A percentile compares a stretch with the other conserved stretches of the same genome.
Conservation (phyloP, 2,329 filamentous ascomycete genomes). For the Hypoxylon sp. region DNA sequence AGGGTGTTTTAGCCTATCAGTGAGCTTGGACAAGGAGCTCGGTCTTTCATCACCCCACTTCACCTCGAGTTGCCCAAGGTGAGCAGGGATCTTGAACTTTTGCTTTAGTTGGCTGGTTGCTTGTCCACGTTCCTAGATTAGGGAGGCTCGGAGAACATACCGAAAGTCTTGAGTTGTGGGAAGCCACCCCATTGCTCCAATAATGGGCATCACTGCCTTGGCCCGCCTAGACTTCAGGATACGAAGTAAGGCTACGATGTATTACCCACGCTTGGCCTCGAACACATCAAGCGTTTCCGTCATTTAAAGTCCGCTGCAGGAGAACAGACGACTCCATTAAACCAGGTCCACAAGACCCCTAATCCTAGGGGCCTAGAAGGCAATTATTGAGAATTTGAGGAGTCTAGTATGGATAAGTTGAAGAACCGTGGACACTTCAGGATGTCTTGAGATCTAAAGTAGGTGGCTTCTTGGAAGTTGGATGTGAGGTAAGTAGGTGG, state of each 20-base stretch:
- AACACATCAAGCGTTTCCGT: conserved; percentile 5
- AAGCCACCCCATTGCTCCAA: conserved; percentile 35
- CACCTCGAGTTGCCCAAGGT: conserved; percentile 18
- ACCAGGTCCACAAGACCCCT: conserved; percentile 7
- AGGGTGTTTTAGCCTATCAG: conserved; percentile 34
- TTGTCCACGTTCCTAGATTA: conserved; percentile 36
- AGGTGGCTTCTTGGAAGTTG: neutral
- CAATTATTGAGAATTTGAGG: neutral
- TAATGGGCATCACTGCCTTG: conserved; percentile 36
- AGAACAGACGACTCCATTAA: conserved; percentile 16
- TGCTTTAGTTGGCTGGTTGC: conserved; percentile 29
- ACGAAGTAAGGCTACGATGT: conserved; percentile 19
- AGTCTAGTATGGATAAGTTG: neutral
- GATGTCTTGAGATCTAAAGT: neutral
- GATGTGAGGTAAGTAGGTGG: neutral
- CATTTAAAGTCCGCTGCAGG: conserved; percentile 25
- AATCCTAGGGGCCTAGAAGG: neutral
- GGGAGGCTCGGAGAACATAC: conserved; percentile 20
- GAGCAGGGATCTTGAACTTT: conserved; percentile 15
- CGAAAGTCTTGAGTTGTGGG: conserved; percentile 24
- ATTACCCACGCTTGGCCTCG: conserved; percentile 15
- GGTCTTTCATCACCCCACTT: conserved; percentile 24
- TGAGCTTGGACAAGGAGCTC: neutral
- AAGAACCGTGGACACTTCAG: conserved; percentile 1
- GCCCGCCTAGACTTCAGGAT: conserved; percentile 9